Conservation (phyloP, 2,329 filamentous ascomycete species). For the Aspergillus nomiae region DNA sequence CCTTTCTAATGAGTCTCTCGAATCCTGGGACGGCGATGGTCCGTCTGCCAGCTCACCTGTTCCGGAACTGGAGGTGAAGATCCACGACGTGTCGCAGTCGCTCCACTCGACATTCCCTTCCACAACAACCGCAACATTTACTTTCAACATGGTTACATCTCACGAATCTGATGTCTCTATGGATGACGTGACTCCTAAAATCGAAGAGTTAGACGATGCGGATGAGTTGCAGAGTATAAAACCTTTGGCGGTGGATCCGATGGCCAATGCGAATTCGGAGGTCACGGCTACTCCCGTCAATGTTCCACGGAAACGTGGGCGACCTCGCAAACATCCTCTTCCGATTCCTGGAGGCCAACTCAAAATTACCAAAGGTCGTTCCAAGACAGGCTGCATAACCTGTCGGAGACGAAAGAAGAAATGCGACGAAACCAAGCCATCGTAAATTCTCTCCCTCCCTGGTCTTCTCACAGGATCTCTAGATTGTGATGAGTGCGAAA, state of each 20-base stretch:
- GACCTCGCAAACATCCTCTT: constrained; percentile 79
- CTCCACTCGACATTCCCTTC: constrained; percentile 18
- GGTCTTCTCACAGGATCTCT: not conserved
- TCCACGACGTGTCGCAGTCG: constrained; percentile 20
- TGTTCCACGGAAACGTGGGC: constrained; percentile 66
- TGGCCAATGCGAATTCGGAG: constrained; percentile 21
- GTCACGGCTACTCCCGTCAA: constrained; percentile 34
- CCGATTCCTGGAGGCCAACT: constrained; percentile 59
- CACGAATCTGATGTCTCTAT: constrained; percentile 23
- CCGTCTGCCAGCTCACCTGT: constrained; percentile 24
- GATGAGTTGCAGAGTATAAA: constrained; percentile 39
- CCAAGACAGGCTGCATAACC: constrained; percentile 61
- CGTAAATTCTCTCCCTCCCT: constrained; percentile 30
- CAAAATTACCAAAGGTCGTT: constrained; percentile 75
- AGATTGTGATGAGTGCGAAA: not conserved
- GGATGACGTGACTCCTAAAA: constrained; percentile 52
- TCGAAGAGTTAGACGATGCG: constrained; percentile 55
- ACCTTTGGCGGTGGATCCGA: constrained; percentile 27
- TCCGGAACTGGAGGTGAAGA: constrained; percentile 23
- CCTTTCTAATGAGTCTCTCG: constrained; percentile 33
- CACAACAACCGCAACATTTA: constrained; percentile 23
- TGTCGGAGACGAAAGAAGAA: constrained; percentile 65
- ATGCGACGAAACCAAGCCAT: constrained; percentile 51
- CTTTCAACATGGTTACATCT: constrained; percentile 28
- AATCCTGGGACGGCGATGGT: constrained; percentile 30